Evolutionary conservation across 352 stramenopile species (phyloP), one percentile per base, ranked within the genome.

Genomic region (Phytophthora rubi): DNA sequence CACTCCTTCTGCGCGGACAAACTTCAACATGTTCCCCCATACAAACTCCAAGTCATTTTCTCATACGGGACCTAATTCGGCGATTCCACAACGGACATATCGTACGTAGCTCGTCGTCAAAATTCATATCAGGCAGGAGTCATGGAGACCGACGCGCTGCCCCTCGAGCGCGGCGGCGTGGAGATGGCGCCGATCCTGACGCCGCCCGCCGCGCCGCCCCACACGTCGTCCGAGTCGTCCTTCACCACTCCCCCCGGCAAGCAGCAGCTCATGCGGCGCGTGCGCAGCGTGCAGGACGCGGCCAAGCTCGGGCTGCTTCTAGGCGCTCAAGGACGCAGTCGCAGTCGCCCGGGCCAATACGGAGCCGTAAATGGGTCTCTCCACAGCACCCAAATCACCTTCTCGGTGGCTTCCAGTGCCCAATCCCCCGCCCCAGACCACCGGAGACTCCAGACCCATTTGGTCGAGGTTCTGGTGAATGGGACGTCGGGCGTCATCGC

Each of bases 401-500:
- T 79, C 30, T 68, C 68, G 5, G 18, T 68, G 2, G 33, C 33
- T 12, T 13, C 33, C 33, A 39, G 7, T 13, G 8, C 9, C 33
- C 33, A 39, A 58, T 62, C 52, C 64, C 76, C 35, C 30, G 28
- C 16, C 23, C 61, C 21, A 53, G 53, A 73, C 13, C 23, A 39
- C 4, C 44, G 62, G 13, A 68, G 61, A 26, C 26, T 80, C 8
- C 75, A 77, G 54, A 59, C 67, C 0, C 57, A 79, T 1, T 48
- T 68, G 0, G 33, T 80, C 0, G 71, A 82, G 15, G 56, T 80
- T 49, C 55, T 90, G 48, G 82, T 93, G 13, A 95, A 95, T 60
- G 59, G 79, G 10, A 92, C 87, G 12, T 92, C 85, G 10, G 88
- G 88, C 6, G 71, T 93, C 5, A 92, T 95, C 48, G 88, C 85